Evolutionary conservation across 352 stramenopile genomes (phyloP).

Genomic region (Elongisporangium prolatum): DNA sequence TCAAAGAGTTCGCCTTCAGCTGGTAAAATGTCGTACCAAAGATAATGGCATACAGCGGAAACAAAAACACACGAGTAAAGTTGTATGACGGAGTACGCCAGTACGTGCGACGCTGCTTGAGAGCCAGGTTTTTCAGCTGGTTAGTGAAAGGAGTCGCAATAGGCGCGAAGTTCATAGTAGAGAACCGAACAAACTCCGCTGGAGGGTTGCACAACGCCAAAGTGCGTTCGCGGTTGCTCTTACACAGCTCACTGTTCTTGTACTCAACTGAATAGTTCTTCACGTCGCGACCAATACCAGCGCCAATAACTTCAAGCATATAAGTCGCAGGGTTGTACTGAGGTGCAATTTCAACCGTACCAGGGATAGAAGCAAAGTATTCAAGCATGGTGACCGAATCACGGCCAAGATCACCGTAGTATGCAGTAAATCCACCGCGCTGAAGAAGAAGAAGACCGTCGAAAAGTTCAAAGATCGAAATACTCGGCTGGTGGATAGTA

Average conservation of each 20-base stretch:
- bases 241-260: slow-evolving; percentile 28
- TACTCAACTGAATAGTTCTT: slow-evolving; percentile 53
- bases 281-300: slow-evolving; percentile 48
- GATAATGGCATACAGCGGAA: slow-evolving; percentile 49
- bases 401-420: slow-evolving; percentile 85
- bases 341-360: slow-evolving; percentile 49
- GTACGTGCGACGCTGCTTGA: slow-evolving; percentile 45
- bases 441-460: slow-evolving; percentile 89
- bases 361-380: slow-evolving; percentile 81
- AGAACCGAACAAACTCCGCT: slow-evolving; percentile 30
- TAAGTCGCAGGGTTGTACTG: slow-evolving; percentile 88
- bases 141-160: slow-evolving; percentile 42
- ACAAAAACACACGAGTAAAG: slow-evolving; percentile 53
- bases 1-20: slow-evolving; percentile 19
- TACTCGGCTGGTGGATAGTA: slow-evolving; percentile 55
- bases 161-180: slow-evolving; percentile 35
- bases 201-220: slow-evolving; percentile 15
- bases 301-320: slow-evolving; percentile 85
- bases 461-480: slow-evolving; percentile 91
- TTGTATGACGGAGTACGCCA: slow-evolving; percentile 61
- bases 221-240: slow-evolving; percentile 26
- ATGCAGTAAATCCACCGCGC: slow-evolving; percentile 53
- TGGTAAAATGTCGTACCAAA: slow-evolving; percentile 71
- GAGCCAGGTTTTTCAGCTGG: slow-evolving; percentile 18
- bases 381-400: slow-evolving; percentile 73